Evolutionary conservation across 2,329 filamentous ascomycete species (phyloP).

Genomic region (Orbilia ellipsospora): DNA sequence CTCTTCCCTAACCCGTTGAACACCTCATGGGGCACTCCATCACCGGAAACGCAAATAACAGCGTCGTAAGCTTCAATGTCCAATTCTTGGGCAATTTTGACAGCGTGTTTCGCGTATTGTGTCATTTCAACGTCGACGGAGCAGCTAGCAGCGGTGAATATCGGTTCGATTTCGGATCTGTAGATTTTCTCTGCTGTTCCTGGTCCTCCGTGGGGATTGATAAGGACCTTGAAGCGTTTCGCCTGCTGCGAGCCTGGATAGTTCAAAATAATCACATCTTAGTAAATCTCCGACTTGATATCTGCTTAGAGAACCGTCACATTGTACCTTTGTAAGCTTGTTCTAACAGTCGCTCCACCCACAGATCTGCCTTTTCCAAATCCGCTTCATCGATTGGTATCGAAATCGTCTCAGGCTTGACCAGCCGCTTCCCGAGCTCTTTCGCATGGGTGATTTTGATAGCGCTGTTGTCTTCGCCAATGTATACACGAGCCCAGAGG

Average conservation of each 20-base stretch:
- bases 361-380: conserved; percentile 68
- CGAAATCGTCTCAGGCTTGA: conserved; percentile 72
- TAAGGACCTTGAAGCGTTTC: conserved; percentile 84
- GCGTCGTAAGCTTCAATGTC: conserved; percentile 86
- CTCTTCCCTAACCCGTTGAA: conserved; percentile 90
- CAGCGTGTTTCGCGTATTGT: conserved; percentile 77
- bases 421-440: conserved; percentile 69
- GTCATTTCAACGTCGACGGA: conserved; percentile 79
- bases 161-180: conserved; percentile 78
- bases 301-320: background rate
- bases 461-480: conserved; percentile 63
- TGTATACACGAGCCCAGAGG: conserved; percentile 78
- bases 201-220: conserved; percentile 91
- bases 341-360: conserved; percentile 74
- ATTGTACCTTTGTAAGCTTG: conserved; percentile 68
- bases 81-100: conserved; percentile 78
- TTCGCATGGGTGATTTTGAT: conserved; percentile 79
- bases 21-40: conserved; percentile 90
- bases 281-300: too few species aligned
- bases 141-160: conserved; percentile 85
- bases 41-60: conserved; percentile 88
- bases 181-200: conserved; percentile 80
- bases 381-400: conserved; percentile 70
- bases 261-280: background rate
- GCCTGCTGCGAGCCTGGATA: conserved; percentile 68